Conservation (phyloP, 2,329 filamentous ascomycete species). For the Neurospora sp. region DNA sequence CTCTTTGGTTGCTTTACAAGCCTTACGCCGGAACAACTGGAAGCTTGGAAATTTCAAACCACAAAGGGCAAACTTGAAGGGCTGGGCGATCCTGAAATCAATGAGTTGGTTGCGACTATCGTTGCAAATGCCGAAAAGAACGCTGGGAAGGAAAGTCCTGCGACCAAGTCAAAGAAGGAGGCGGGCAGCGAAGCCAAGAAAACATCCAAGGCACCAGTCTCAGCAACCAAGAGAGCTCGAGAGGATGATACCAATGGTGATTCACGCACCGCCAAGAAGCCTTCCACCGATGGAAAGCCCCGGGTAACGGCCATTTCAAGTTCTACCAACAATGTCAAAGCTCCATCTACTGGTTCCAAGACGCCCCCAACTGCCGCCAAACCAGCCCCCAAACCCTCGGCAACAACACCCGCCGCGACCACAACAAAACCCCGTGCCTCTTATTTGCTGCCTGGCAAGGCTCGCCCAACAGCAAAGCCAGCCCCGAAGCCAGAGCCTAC, state of each 20-base stretch:
- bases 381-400: conserved; percentile 12
- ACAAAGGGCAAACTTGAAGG: conserved; percentile 53
- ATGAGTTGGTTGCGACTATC: conserved; percentile 44
- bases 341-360: conserved; percentile 18
- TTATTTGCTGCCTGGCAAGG: conserved; percentile 36
- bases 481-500: conserved; percentile 24
- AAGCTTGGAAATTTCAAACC: conserved; percentile 46
- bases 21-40: conserved; percentile 10
- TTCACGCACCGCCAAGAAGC: conserved; percentile 27
- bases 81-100: conserved; percentile 55
- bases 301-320: neutral
- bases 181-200: conserved; percentile 11
- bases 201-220: conserved; percentile 8
- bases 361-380: conserved; percentile 18
- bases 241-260: conserved; percentile 28
- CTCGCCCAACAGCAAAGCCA: conserved; percentile 33
- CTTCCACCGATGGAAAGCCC: conserved; percentile 17
- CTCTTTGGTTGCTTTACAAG: conserved; percentile 13
- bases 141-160: conserved; percentile 18
- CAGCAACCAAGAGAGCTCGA: conserved; percentile 26
- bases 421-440: conserved; percentile 20
- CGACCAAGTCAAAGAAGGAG: conserved; percentile 4
- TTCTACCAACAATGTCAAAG: conserved; percentile 14
- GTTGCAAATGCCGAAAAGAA: conserved; percentile 20
- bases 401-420: conserved; percentile 10